Evolutionary conservation across 495 filamentous ascomycete species (phyloP).

Genomic region (Acidomyces sp.): DNA sequence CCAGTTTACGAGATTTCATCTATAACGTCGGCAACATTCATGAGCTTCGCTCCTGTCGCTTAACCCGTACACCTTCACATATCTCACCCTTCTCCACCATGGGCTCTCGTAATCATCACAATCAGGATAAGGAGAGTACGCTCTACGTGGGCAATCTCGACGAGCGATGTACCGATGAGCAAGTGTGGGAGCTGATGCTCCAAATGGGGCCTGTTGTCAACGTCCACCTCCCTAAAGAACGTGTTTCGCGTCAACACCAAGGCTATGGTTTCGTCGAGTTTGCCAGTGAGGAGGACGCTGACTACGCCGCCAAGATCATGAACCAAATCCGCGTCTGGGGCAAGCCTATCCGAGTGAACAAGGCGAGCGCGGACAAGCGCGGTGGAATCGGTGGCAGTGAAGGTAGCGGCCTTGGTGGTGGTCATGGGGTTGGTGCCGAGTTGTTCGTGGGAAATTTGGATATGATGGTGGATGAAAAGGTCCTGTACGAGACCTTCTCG

Average conservation of each 20-base stretch:
- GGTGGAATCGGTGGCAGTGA: constrained; percentile 46
- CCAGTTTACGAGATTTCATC: too few species aligned
- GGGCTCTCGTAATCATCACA: constrained; percentile 25
- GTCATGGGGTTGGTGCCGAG: constrained; percentile 77
- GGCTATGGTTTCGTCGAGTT: constrained; percentile 99
- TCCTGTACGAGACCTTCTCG: constrained; percentile 92
- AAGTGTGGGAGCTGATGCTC: constrained; percentile 95
- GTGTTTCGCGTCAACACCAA: constrained; percentile 90
- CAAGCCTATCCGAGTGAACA: constrained; percentile 95
- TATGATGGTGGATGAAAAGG: constrained; percentile 87
- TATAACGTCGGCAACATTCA: too few species aligned
- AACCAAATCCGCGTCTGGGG: constrained; percentile 88
- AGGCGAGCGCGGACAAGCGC: constrained; percentile 90
- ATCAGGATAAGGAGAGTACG: constrained; percentile 97
- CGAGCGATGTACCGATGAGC: constrained; percentile 78
- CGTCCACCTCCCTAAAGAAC: constrained; percentile 93
- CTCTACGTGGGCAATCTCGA: constrained; percentile 98
- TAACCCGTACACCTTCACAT: too few species aligned
- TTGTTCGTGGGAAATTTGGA: constrained; percentile 96
- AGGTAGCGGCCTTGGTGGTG: constrained; percentile 55
- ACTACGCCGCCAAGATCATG: constrained; percentile 94
- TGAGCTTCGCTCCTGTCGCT: too few species aligned
- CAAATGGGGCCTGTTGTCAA: constrained; percentile 94
- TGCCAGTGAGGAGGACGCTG: constrained; percentile 87
- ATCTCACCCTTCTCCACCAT: too few species aligned